These are phyloP conservation scores for Neofusicoccum kwambonambiense DNA, from an alignment of 2,329 filamentous ascomycete species.

Conservation along the genomic window DNA sequence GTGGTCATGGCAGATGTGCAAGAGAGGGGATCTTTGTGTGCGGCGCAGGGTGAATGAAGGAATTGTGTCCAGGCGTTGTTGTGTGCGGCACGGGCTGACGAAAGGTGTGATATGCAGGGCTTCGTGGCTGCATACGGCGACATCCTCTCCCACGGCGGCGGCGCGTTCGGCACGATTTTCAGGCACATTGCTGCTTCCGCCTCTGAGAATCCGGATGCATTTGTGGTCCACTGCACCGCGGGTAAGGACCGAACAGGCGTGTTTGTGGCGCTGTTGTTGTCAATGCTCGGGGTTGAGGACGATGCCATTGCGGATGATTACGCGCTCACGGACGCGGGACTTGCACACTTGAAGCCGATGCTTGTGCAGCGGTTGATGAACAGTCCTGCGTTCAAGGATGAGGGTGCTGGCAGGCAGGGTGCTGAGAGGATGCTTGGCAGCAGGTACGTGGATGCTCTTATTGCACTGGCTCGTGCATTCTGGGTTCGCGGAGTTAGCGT, in stretches of 20 bases:
- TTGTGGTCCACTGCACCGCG: constrained; percentile 71
- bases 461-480: constrained; percentile 24
- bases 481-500: neutral
- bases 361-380: constrained; percentile 48
- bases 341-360: constrained; percentile 19
- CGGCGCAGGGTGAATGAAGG: too few species aligned
- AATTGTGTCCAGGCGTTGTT: too few species aligned
- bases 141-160: constrained; percentile 57
- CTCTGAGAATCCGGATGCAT: constrained; percentile 40
- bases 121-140: constrained; percentile 64
- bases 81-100: neutral
- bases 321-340: constrained; percentile 61
- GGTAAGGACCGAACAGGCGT: constrained; percentile 78
- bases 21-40: too few species aligned
- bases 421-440: constrained; percentile 23
- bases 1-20: too few species aligned
- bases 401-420: constrained; percentile 23
- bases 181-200: constrained; percentile 50
- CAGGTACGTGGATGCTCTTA: constrained; percentile 44
- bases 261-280: constrained; percentile 63
- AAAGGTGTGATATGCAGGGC: constrained; percentile 37
- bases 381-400: constrained; percentile 42
- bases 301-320: constrained; percentile 65
- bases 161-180: constrained; percentile 60
- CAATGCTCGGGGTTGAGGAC: constrained; percentile 61